Base-by-base conservation (phyloP, 495 filamentous ascomycete species). In the Amphirosellinia nigrospora region DNA sequence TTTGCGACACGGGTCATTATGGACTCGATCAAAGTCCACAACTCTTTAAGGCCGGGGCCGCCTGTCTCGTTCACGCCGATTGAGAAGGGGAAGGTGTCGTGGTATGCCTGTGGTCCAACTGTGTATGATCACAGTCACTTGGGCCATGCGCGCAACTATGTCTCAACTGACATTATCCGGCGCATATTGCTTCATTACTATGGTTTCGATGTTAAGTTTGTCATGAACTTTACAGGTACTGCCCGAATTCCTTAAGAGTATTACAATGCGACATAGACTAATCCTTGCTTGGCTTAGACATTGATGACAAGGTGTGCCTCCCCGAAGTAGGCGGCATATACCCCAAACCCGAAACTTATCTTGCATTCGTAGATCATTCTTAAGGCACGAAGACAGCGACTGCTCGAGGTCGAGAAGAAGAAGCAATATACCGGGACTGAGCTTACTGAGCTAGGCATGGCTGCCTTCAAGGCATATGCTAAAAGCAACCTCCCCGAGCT, bases 101-200 rank as follows among this genome's bases (percentile, higher is more conserved):
- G 94, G 94, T 97, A 97, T 81, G 91, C 88, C 52, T 97, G 93
- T 82, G 93, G 95, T 1, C 95, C 95, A 58, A 98, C 95, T 11
- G 93, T 96, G 21, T 98, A 97, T 78, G 94, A 97, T 77, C 91
- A 93, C 81, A 87, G 92, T 68, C 93, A 97, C 87, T 80, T 97
- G 46, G 95, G 94, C 28, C 94, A 97, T 81, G 93, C 93, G 13
- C 84, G 94, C 64, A 99, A 97, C 82, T 98, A 97, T 90, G 92
- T 97, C 64, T 92, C 89, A 38, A 96, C 93, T 19, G 96, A 98
- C 80, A 96, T 99, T 55, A 89, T 98, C 70, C 88, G 94, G 45
- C 87, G 96, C 74, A 93, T 98, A 72, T 82, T 98, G 81, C 79
- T 84, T 71, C 90, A 97, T 76, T 95, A 96, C 80, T 97, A 97